Base-by-base conservation (phyloP, 208 protist species). In the Crithidia acanthocephali region DNA sequence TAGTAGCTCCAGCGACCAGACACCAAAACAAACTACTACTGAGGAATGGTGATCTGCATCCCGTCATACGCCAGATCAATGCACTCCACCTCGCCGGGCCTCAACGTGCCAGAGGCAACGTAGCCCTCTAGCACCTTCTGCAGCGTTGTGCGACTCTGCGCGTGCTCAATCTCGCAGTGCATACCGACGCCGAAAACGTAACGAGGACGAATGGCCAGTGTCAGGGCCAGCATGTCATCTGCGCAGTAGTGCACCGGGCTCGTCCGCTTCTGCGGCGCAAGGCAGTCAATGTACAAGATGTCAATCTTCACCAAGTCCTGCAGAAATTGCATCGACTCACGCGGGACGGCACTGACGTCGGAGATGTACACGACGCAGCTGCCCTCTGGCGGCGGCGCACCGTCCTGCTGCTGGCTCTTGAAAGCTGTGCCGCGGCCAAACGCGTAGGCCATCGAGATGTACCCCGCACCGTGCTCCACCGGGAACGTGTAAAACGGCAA, bases 331-430 rank as follows among this genome's bases (percentile, higher is more conserved):
- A 93, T 84, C 23, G 87, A 82, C n/a, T 67, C 66, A 11, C 44
- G 68, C 2, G 91, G 88, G 27, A 93, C 67, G 30, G 55, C 42
- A 53, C 85, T 92, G 20, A 94, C 81, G 65, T 96, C 91, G 9
- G 87, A 92, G 51, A 96, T 81, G 73, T 96, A 96, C 50, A 85
- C 91, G 1, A 93, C 87, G 55, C 91, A 94, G 60, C 67, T 89
- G 48, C 67, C 60, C 30, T 63, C 47, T 16, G 78, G 35, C 42
- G 45, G 55, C 40, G 25, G 5, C 25, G 52, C 23, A 16, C 20
- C n/a, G 28, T 55, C 35, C 35, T 45, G 27, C 51, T 37, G 20
- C 7, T 68, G 52, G 51, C 83, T 91, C 50, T 83, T 81, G 73
- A 93, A 90, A 16, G 79, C 78, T 11, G 81, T 79, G 65, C 88